Evolutionary conservation across 1,284 basidiomycete species (phyloP).

Genomic region (Apiotrichum siamense): DNA sequence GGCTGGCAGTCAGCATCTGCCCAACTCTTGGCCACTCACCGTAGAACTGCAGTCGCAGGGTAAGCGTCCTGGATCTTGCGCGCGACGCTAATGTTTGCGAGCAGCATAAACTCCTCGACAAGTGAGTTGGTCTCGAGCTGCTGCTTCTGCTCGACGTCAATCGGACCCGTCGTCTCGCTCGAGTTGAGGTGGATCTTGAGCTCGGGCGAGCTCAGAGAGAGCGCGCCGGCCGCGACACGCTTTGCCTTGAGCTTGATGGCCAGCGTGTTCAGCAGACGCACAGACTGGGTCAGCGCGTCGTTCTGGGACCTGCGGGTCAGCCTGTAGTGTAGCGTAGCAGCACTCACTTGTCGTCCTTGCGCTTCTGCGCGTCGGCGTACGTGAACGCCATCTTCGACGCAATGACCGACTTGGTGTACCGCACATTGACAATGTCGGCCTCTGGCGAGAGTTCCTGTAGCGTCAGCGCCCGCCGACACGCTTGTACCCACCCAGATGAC

Average conservation of each 20-base stretch:
- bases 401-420: slow-evolving; percentile 95
- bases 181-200: slow-evolving; percentile 94
- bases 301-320: slow-evolving; percentile 56
- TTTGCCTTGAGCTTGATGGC: slow-evolving; percentile 79
- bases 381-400: slow-evolving; percentile 95
- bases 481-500: slow-evolving; percentile 78
- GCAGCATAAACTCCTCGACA: slow-evolving; percentile 98
- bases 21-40: slow-evolving; percentile 50
- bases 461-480: neutral
- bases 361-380: slow-evolving; percentile 90
- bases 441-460: slow-evolving; percentile 72
- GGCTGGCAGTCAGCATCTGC: slow-evolving; percentile 50
- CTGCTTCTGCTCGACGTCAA: slow-evolving; percentile 96
- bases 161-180: slow-evolving; percentile 85
- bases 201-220: slow-evolving; percentile 96
- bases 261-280: slow-evolving; percentile 82
- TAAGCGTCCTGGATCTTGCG: slow-evolving; percentile 87
- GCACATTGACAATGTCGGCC: slow-evolving; percentile 82
- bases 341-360: slow-evolving; percentile 83
- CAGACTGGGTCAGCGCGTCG: slow-evolving; percentile 80
- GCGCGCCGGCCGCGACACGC: slow-evolving; percentile 87
- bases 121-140: slow-evolving; percentile 89
- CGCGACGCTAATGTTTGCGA: slow-evolving; percentile 94
- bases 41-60: slow-evolving; percentile 89
- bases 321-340: neutral